phyloP scores from a whole-genome alignment of 192 early-diverging fungal species.

The Coemansia sp. region DNA sequence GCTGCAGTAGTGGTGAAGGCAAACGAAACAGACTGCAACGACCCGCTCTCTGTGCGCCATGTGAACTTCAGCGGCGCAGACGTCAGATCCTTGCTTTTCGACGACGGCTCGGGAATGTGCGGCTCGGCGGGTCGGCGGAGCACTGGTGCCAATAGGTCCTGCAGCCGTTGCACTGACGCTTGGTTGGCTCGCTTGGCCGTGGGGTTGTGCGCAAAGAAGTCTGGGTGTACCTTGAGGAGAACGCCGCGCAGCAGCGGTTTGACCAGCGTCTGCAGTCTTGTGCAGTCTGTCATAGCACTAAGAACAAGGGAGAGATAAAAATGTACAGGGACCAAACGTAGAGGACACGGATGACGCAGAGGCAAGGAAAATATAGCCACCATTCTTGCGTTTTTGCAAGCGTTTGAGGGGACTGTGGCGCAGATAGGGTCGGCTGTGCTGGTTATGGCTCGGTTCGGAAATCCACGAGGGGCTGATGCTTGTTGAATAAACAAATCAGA shows the following conservation, averaged over 20 bases:
- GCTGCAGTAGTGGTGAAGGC: slow-evolving; percentile 12
- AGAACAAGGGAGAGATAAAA: not conserved
- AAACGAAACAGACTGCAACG: slow-evolving; percentile 16
- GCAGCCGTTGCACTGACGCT: slow-evolving; percentile 43
- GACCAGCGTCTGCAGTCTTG: slow-evolving; percentile 26
- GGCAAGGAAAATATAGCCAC: too few relatives aligned
- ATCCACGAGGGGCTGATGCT: not conserved
- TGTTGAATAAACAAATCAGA: too few relatives aligned
- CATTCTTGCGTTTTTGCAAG: too few relatives aligned
- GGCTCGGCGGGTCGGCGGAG: slow-evolving; percentile 2
- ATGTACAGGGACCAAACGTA: not conserved
- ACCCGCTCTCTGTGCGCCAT: not conserved
- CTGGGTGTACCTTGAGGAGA: slow-evolving; percentile 45
- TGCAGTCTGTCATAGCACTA: not conserved
- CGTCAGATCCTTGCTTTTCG: slow-evolving; percentile 8
- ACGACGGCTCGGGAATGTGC: not conserved
- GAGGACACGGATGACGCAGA: not conserved
- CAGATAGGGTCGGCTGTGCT: not conserved
- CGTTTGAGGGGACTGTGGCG: not conserved
- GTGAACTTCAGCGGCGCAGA: slow-evolving; percentile 18
- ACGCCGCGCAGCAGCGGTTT: slow-evolving; percentile 47
- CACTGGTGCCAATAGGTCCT: slow-evolving; percentile 35
- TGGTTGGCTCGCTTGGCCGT: slow-evolving; percentile 39
- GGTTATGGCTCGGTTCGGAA: slow-evolving; percentile 1
- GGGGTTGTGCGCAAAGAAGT: slow-evolving; percentile 42